Evolutionary conservation across 1,139 yeast species (phyloP).

Genomic region (Suhomyces anneliseae): DNA sequence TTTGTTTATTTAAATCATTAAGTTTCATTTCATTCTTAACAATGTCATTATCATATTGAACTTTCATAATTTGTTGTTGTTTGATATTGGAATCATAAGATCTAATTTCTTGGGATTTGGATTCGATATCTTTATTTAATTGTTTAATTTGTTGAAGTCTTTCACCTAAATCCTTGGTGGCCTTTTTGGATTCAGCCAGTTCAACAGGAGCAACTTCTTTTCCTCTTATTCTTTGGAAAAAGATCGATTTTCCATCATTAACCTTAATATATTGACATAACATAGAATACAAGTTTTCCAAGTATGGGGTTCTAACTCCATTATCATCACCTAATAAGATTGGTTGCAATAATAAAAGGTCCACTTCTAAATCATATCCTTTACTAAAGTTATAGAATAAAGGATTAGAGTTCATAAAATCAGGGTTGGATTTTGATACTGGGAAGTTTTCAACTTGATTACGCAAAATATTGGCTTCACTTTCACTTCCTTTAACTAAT

Average conservation of each 20-base stretch:
- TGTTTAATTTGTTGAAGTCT: slow-evolving; percentile 19
- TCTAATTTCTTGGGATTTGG: slow-evolving; percentile 21
- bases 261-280: slow-evolving; percentile 65
- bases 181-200: slow-evolving; percentile 1
- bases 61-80: slow-evolving; percentile 24
- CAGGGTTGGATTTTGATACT: slow-evolving; percentile 18
- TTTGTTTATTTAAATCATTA: slow-evolving; percentile 12
- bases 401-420: slow-evolving; percentile 47
- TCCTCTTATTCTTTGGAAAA: slow-evolving; percentile 30
- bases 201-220: background rate
- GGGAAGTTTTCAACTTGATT: slow-evolving; percentile 54
- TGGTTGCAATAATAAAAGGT: slow-evolving; percentile 77
- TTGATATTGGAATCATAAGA: slow-evolving; percentile 21
- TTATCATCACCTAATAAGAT: slow-evolving; percentile 84
- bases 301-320: slow-evolving; percentile 82
- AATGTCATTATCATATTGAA: slow-evolving; percentile 21
- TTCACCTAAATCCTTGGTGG: slow-evolving; percentile 9
- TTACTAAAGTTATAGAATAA: slow-evolving; percentile 63
- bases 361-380: slow-evolving; percentile 59
- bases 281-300: slow-evolving; percentile 82
- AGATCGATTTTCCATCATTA: slow-evolving; percentile 39
- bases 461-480: slow-evolving; percentile 56
- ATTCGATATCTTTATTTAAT: slow-evolving; percentile 23
- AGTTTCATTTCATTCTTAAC: slow-evolving; percentile 16
- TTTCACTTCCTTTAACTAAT: slow-evolving; percentile 63